Conservation (phyloP, 345 rosid genomes). For the Hibiscus mutabilis region DNA sequence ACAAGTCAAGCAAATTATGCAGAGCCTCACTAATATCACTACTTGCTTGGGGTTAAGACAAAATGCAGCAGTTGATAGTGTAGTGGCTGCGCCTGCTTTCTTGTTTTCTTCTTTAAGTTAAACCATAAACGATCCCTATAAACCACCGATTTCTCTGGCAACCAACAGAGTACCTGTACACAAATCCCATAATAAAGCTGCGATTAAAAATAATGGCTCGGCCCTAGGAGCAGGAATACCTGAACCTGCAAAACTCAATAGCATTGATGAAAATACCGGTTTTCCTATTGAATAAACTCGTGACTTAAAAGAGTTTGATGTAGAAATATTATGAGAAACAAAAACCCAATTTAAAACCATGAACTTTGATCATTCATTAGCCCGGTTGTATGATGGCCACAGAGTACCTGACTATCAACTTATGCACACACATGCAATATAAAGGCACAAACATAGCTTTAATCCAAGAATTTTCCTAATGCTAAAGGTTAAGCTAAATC, state of each 20-base stretch:
- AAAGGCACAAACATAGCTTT: background rate
- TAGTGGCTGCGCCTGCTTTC: background rate
- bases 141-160: background rate
- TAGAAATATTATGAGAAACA: conserved; percentile 9
- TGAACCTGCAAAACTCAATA: conserved; percentile 42
- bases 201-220: conserved; percentile 15
- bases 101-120: background rate
- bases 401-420: conserved; percentile 26
- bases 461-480: background rate
- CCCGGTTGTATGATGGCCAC: conserved; percentile 19
- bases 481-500: background rate
- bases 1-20: background rate
- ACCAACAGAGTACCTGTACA: conserved; percentile 25
- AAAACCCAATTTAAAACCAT: conserved; percentile 25
- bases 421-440: conserved; percentile 1
- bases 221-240: conserved; percentile 36
- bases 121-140: background rate
- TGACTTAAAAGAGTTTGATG: background rate
- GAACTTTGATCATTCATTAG: conserved; percentile 15
- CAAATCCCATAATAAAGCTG: conserved; percentile 30
- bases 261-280: background rate
- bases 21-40: background rate
- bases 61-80: background rate
- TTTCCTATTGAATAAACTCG: background rate
- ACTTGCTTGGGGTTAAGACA: background rate